Base-by-base conservation (phyloP, 192 early-diverging fungal species). In the Rhizoclosmatium sp. region DNA sequence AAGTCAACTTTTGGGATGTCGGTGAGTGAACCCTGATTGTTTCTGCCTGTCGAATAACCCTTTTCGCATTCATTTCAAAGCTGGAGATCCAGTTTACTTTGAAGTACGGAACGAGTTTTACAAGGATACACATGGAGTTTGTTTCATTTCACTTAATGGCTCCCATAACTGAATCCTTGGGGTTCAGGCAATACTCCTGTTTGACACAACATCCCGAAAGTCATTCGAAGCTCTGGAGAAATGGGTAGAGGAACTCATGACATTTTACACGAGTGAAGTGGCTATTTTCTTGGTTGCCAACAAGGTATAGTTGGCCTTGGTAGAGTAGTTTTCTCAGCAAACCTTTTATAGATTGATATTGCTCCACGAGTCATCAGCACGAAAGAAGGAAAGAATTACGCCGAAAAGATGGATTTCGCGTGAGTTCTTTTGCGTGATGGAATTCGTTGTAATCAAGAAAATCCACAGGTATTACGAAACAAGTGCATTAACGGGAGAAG, bases 41-140 rank as follows among this genome's bases (percentile, higher is more conserved):
- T 19, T 51, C 47, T 9, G 7, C 1, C 16, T 45, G 14, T 60
- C 21, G 68, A 49, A 69, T 47, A 49, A 12, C 5, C 1, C 14
- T 54, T 44, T 14, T 41, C 75, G n/a, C 48, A 66, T 65, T 56
- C 2, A 3, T 76, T 51, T 31, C n/a, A 19, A 3, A 64, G 86
- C 84, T 39, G 89, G 89, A 0, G 86, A 90, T 73, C 83, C 80
- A 3, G 69, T 82, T 39, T 89, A 89, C 78, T 83, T 82, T 71
- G 88, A 88, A 44, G 87, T 91, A 47, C 84, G 89, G 7, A 91
- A 88, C 66, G 89, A 91, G 78, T 91, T 91, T 67, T 91, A 91
- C 77, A 88, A 86, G 69, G 89, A 90, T 75, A 90, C 87, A 3
- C 83, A 89, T 67, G 87, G 82, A 2, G 86, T 89, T 67, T 76